Percentiles rank a stretch among this genome's conserved stretches.
phyloP scores from a whole-genome alignment of 257 asterid species.

The Primulina tabacum region DNA sequence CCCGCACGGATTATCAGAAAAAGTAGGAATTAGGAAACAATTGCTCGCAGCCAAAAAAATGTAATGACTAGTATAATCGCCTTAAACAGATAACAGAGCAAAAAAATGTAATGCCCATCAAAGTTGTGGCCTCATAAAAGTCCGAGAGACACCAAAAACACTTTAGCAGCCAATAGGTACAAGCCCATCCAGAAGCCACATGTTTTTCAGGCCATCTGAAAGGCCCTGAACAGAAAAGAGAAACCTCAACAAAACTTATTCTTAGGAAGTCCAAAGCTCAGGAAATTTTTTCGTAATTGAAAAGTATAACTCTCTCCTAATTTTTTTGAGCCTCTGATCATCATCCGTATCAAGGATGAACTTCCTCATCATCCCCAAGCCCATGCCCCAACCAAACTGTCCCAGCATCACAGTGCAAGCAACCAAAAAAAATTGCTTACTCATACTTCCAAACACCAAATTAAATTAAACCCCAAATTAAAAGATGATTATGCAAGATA shows the following conservation, averaged over 20 bases:
- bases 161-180: neutral
- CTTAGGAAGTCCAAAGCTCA: neutral
- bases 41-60: neutral
- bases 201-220: neutral
- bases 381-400: neutral
- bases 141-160: neutral
- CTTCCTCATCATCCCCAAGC: neutral
- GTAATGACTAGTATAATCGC: neutral
- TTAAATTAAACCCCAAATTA: slow-evolving; percentile 6
- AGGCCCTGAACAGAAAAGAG: neutral
- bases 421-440: neutral
- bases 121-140: neutral
- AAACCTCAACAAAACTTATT: neutral
- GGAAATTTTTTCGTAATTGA: neutral
- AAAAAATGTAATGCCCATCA: neutral
- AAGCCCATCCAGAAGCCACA: neutral
- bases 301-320: neutral
- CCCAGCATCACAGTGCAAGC: neutral
- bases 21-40: slow-evolving; percentile 10
- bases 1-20: neutral
- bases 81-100: neutral
- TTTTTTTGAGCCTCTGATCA: neutral
- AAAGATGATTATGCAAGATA: neutral
- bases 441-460: neutral
- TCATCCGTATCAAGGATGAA: neutral